Base-by-base conservation (phyloP, 2,329 filamentous ascomycete species). In the Clarireedia hainanense region DNA sequence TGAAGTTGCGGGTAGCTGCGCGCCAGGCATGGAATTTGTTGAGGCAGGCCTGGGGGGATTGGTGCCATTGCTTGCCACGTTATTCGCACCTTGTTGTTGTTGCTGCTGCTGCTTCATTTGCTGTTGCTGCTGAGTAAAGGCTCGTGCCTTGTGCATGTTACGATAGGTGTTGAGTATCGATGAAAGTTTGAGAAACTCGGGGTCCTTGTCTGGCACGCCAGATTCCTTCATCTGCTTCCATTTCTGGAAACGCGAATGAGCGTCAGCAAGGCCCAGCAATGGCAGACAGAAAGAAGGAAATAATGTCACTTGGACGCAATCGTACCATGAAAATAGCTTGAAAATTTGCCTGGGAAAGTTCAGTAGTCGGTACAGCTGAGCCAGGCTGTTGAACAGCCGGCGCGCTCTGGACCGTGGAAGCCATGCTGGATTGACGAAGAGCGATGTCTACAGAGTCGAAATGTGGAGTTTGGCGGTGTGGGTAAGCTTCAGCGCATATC, bases 161-260 rank as follows among this genome's bases (percentile, higher is more conserved):
- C 89, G 86, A 54, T 96, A 81, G 63, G 79, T 83, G 39, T 81
- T 71, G 60, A 96, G 79, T 58, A 95, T 84, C 59, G 87, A 83
- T 53, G 89, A 85, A 34, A 85, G 81, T 73, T 94, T 95, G 66
- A 92, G 80, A 67, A 86, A 91, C 70, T 97, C 91, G 47, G 92
- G 92, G 67, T 97, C 91, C 56, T 80, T 86, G 56, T 84, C 80
- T 42, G 89, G 83, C 24, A 95, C 86, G 63, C 91, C 91, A 65
- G 86, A 80, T 55, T 88, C 81, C 73, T 92, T 94, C 88, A 97
- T 91, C 70, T 89, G 83, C 68, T 88, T 86, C 63, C 88, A 94
- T 80, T 89, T 91, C 91, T 96, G 66, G 50, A 47, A 39, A 54
- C 49, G 78, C 69, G 58, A 46, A 40, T n/a, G 48, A 20, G 34